phyloP scores from a whole-genome alignment of 179 eudicot genomes.

The Drosera spatulata region DNA sequence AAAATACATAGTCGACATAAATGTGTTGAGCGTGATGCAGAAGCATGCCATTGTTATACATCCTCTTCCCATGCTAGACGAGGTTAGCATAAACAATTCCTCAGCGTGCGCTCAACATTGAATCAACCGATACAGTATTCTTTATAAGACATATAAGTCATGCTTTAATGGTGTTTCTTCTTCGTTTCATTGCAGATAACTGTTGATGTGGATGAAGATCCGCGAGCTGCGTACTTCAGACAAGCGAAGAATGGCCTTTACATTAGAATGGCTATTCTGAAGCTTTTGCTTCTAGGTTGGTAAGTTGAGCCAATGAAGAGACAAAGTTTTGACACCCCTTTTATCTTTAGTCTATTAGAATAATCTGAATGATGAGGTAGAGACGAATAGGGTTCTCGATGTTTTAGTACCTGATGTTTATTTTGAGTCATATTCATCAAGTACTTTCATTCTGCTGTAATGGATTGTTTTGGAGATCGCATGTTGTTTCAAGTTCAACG shows the following conservation, averaged over 20 bases:
- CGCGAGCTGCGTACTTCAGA: slow-evolving; percentile 96
- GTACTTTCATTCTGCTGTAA: too few relatives aligned
- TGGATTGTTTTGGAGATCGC: too few relatives aligned
- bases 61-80: slow-evolving; percentile 96
- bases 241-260: slow-evolving; percentile 98
- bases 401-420: too few relatives aligned
- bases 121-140: too few relatives aligned
- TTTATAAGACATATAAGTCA: too few relatives aligned
- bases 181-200: slow-evolving; percentile 44
- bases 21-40: slow-evolving; percentile 62
- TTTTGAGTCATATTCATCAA: too few relatives aligned
- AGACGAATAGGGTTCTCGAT: too few relatives aligned
- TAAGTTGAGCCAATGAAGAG: slow-evolving; percentile 8
- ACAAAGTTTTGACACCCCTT: too few relatives aligned
- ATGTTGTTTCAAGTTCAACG: too few relatives aligned
- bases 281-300: slow-evolving; percentile 91
- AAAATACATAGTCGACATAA: slow-evolving; percentile 65
- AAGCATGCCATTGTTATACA: slow-evolving; percentile 94
- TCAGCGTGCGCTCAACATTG: neutral
- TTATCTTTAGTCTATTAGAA: too few relatives aligned
- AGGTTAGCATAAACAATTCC: slow-evolving; percentile 34
- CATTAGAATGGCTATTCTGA: slow-evolving; percentile 89
- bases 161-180: neutral
- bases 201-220: slow-evolving; percentile 86
- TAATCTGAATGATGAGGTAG: too few relatives aligned